phyloP scores from a whole-genome alignment of 1,284 basidiomycete species.

The Phaffia rhodozyma region DNA sequence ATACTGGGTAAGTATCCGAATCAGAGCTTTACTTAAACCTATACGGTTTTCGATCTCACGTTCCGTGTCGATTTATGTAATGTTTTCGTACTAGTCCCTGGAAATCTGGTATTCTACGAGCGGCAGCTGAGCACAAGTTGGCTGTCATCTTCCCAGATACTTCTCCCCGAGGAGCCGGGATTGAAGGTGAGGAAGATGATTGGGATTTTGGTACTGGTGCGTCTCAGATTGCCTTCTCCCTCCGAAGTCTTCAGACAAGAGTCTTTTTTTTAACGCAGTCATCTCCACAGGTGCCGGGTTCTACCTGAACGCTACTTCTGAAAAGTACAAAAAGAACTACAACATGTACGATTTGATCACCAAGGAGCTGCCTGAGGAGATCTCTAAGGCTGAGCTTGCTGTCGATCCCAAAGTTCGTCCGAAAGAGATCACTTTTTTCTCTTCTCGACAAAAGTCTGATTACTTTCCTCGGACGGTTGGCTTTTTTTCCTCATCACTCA shows the following conservation, averaged over 20 bases:
- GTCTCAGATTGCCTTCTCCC: slow-evolving; percentile 19
- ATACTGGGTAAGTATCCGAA: slow-evolving; percentile 56
- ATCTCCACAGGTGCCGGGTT: slow-evolving; percentile 63
- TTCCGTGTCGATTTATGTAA: not conserved
- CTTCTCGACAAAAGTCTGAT: too few relatives aligned
- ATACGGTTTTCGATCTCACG: not conserved
- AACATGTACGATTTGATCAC: slow-evolving; percentile 81
- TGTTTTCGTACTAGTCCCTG: slow-evolving; percentile 47
- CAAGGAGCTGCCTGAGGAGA: slow-evolving; percentile 62
- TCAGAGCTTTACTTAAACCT: not conserved
- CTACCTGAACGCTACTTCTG: slow-evolving; percentile 76
- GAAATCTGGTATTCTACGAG: slow-evolving; percentile 72
- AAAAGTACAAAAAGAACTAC: slow-evolving; percentile 70
- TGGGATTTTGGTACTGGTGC: slow-evolving; percentile 82
- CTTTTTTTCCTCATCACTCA: not conserved
- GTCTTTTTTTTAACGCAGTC: not conserved
- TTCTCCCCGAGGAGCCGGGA: slow-evolving; percentile 80
- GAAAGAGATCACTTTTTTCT: too few relatives aligned
- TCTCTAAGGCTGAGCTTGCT: slow-evolving; percentile 41
- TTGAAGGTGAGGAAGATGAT: slow-evolving; percentile 71
- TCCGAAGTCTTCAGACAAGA: not conserved
- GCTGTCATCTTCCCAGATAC: slow-evolving; percentile 95
- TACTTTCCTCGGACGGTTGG: slow-evolving; percentile 31
- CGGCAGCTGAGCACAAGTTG: slow-evolving; percentile 68
- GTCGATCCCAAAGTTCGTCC: slow-evolving; percentile 28